Evolutionary conservation across 768 basidiomycete genomes (phyloP).

Genomic region (Kwoniella mangroviensis): DNA sequence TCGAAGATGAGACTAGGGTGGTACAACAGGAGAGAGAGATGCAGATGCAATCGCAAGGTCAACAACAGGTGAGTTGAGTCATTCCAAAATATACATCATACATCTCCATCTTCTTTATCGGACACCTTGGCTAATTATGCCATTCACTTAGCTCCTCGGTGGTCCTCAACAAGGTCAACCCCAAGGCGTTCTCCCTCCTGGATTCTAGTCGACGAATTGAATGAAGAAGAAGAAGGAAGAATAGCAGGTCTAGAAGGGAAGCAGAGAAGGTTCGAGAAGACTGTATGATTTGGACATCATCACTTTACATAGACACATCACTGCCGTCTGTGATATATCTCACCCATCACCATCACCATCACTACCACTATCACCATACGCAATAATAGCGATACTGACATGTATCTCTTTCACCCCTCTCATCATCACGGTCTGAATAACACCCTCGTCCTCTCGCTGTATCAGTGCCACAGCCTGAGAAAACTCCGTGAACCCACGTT

Average conservation of each 20-base stretch:
- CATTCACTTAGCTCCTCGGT: conserved; percentile 69
- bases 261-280: neutral
- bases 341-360: neutral
- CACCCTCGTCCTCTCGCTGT: neutral
- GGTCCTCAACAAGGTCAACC: conserved; percentile 61
- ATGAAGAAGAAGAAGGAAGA: neutral
- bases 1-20: conserved; percentile 96
- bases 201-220: conserved; percentile 65
- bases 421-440: neutral
- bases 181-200: conserved; percentile 77
- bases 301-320: neutral
- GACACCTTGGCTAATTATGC: neutral
- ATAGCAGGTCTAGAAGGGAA: neutral
- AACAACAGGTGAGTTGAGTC: conserved; percentile 71
- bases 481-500: neutral
- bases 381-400: neutral
- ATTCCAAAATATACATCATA: neutral
- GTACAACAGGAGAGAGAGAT: conserved; percentile 93
- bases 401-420: conserved; percentile 11
- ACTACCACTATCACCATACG: neutral
- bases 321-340: neutral
- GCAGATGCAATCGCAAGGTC: conserved; percentile 89
- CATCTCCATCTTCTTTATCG: too few species aligned
- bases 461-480: neutral
- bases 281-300: neutral